phyloP scores from a whole-genome alignment of 768 basidiomycete species.

The Mycena capillaripes region DNA sequence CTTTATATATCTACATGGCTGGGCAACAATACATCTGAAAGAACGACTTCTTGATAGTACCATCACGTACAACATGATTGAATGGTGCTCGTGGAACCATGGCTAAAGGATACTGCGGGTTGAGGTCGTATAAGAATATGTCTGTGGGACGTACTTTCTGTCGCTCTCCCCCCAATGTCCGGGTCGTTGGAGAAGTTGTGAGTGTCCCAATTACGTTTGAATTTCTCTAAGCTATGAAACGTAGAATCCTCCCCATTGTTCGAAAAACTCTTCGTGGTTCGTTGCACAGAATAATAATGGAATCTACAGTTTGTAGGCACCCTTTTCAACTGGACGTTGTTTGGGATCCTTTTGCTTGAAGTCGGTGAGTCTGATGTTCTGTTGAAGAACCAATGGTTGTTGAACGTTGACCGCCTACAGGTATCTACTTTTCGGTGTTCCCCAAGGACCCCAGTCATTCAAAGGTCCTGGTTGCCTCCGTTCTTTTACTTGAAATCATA shows the following conservation, averaged over 20 bases:
- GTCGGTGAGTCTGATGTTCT: constrained; percentile 17
- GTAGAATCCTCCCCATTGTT: not conserved
- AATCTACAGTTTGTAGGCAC: constrained; percentile 26
- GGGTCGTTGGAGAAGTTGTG: not conserved
- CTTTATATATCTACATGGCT: too few relatives aligned
- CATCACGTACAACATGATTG: too few relatives aligned
- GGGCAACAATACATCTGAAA: too few relatives aligned
- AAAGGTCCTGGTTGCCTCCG: not conserved
- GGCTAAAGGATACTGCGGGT: too few relatives aligned
- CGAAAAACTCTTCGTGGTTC: not conserved
- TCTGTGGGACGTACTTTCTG: too few relatives aligned
- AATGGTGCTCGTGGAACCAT: too few relatives aligned
- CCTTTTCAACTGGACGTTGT: constrained; percentile 28
- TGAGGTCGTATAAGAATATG: too few relatives aligned
- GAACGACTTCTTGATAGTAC: too few relatives aligned
- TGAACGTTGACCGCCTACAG: not conserved
- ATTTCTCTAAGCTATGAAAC: not conserved
- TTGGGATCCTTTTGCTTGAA: constrained; percentile 30
- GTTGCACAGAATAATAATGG: not conserved
- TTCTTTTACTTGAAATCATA: not conserved
- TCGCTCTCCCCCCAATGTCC: too few relatives aligned
- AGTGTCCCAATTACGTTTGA: not conserved
- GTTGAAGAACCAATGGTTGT: too few relatives aligned
- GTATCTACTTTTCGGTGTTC: constrained; percentile 9
- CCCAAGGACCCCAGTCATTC: not conserved